These are phyloP conservation scores for Xylaria hypoxylon DNA, from an alignment of 2,329 filamentous ascomycete species.

Conservation along the genomic window DNA sequence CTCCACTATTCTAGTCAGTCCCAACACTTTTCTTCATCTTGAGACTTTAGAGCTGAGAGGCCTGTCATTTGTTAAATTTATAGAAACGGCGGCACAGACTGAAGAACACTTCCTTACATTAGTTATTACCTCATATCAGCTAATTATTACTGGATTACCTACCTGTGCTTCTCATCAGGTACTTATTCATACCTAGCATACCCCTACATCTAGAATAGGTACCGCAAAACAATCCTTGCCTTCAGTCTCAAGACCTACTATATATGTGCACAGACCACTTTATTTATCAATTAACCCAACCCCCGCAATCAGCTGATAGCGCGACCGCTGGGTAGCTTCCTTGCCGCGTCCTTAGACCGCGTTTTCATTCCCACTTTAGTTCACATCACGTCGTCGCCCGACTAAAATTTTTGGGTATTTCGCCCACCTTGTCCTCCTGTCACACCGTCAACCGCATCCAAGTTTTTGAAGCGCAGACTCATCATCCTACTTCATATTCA, in stretches of 20 bases:
- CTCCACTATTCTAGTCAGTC: too few relatives aligned
- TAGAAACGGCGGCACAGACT: too few relatives aligned
- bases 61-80: too few relatives aligned
- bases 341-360: conserved; percentile 42
- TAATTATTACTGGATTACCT: too few relatives aligned
- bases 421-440: conserved; percentile 1
- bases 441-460: conserved; percentile 4
- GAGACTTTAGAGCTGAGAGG: too few relatives aligned
- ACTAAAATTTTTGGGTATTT: conserved; percentile 32
- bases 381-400: conserved; percentile 20
- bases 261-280: background rate
- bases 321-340: conserved; percentile 42
- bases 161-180: too few relatives aligned
- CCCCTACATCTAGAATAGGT: background rate
- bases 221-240: background rate
- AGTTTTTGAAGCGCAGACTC: background rate
- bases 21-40: too few relatives aligned
- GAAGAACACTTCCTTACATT: too few relatives aligned
- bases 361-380: conserved; percentile 39
- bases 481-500: background rate
- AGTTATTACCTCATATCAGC: too few relatives aligned
- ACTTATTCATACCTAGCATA: too few relatives aligned
- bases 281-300: conserved; percentile 28
- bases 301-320: conserved; percentile 48
- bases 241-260: too few relatives aligned